These are phyloP conservation scores for Hypoxylon fragiforme DNA, from an alignment of 495 filamentous ascomycete species.

Conservation along the genomic window DNA sequence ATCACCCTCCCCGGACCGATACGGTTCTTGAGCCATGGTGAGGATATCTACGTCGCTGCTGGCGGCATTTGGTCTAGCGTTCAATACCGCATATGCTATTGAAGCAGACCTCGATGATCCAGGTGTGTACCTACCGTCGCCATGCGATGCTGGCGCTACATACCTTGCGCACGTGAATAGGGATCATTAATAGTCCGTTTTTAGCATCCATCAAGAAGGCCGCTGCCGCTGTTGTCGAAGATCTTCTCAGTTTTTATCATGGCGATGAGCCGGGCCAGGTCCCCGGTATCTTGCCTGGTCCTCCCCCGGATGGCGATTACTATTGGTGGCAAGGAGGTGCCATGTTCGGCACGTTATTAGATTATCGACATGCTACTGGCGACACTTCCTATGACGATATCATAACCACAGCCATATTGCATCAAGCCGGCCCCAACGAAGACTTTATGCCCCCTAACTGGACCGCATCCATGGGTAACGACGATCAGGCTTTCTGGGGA, in stretches of 20 bases:
- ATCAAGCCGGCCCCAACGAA: constrained; percentile 54
- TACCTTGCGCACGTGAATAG: neutral
- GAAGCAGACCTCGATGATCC: constrained; percentile 42
- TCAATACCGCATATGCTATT: constrained; percentile 27
- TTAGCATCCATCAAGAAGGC: constrained; percentile 63
- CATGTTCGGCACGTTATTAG: constrained; percentile 62
- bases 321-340: constrained; percentile 78
- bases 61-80: constrained; percentile 29
- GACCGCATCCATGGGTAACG: constrained; percentile 65
- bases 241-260: constrained; percentile 68
- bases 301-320: constrained; percentile 54
- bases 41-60: constrained; percentile 33
- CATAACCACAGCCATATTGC: constrained; percentile 53
- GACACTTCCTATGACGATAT: constrained; percentile 59
- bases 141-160: neutral
- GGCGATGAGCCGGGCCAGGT: constrained; percentile 61
- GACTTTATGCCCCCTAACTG: constrained; percentile 63
- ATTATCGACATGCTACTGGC: constrained; percentile 62
- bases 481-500: constrained; percentile 78
- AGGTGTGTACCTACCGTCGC: constrained; percentile 32
- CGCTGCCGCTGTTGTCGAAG: constrained; percentile 63
- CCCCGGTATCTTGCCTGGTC: constrained; percentile 59
- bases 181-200: constrained; percentile 11
- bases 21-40: constrained; percentile 27
- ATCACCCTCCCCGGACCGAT: constrained; percentile 3